A percentile compares a stretch with the other conserved stretches of the same genome.
Conservation (phyloP, 495 filamentous ascomycete species). For the Delitschia confertaspora region DNA sequence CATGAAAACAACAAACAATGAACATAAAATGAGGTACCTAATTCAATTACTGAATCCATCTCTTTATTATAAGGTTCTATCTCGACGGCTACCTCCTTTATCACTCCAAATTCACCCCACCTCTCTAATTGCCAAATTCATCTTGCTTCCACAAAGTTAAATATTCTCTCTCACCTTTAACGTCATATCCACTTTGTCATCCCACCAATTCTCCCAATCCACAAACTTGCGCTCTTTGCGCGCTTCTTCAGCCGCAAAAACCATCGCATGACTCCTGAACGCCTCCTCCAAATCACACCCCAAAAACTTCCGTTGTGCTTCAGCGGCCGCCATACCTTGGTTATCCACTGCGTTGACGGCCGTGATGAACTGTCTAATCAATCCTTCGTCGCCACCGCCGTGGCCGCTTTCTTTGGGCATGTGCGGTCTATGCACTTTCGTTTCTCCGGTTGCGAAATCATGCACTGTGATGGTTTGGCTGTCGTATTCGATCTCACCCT, state of each 20-base stretch:
- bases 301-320: constrained; percentile 66
- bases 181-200: constrained; percentile 23
- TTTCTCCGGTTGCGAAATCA: constrained; percentile 51
- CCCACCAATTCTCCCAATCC: constrained; percentile 75
- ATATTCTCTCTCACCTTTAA: too few relatives aligned
- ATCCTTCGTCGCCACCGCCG: constrained; percentile 80
- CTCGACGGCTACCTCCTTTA: too few relatives aligned
- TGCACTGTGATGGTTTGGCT: constrained; percentile 55
- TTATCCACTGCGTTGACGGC: constrained; percentile 76
- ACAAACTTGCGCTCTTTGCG: constrained; percentile 59
- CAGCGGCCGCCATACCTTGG: constrained; percentile 52
- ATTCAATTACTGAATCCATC: too few relatives aligned
- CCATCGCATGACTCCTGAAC: constrained; percentile 81
- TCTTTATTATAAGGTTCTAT: too few relatives aligned
- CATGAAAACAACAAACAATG: too few relatives aligned
- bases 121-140: too few relatives aligned
- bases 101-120: too few relatives aligned
- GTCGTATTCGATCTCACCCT: constrained; percentile 78
- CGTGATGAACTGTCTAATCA: constrained; percentile 67
- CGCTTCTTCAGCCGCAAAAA: constrained; percentile 90
- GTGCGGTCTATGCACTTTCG: constrained; percentile 45
- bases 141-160: too few relatives aligned
- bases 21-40: too few relatives aligned
- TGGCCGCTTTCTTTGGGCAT: constrained; percentile 53
- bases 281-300: constrained; percentile 78